Conservation (phyloP, 768 basidiomycete species). For the Pulveroboletus frians region DNA sequence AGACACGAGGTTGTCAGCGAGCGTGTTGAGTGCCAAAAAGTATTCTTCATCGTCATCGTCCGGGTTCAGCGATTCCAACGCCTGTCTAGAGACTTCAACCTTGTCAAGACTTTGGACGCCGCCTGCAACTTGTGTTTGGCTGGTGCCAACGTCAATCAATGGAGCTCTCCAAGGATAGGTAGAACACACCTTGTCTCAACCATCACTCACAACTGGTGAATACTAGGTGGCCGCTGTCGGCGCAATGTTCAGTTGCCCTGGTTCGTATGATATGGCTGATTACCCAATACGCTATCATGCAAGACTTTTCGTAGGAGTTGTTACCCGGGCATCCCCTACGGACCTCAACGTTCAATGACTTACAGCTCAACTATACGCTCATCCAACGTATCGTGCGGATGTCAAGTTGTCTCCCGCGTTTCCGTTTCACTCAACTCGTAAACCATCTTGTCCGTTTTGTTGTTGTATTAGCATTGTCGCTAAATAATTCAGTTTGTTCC, state of each 20-base stretch:
- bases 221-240: not conserved
- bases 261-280: not conserved
- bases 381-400: too few relatives aligned
- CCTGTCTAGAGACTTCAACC: constrained; percentile 10
- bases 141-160: not conserved
- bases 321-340: too few relatives aligned
- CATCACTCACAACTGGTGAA: not conserved
- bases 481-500: too few relatives aligned
- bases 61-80: constrained; percentile 4
- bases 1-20: constrained; percentile 11
- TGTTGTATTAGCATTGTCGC: too few relatives aligned
- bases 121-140: not conserved
- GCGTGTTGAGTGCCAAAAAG: constrained; percentile 3
- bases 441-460: too few relatives aligned
- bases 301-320: too few relatives aligned
- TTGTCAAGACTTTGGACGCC: constrained; percentile 1
- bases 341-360: too few relatives aligned
- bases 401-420: too few relatives aligned
- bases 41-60: constrained; percentile 8
- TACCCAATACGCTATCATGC: too few relatives aligned
- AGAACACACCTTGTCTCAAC: constrained; percentile 5
- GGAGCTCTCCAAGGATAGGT: not conserved
- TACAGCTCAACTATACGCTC: too few relatives aligned
- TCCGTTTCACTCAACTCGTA: too few relatives aligned
- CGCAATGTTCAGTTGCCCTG: not conserved